A percentile compares a stretch with the other conserved stretches of the same genome.
Evolutionary conservation across 192 early-diverging fungal species (phyloP).

Genomic region (Chytriomyces sp.): DNA sequence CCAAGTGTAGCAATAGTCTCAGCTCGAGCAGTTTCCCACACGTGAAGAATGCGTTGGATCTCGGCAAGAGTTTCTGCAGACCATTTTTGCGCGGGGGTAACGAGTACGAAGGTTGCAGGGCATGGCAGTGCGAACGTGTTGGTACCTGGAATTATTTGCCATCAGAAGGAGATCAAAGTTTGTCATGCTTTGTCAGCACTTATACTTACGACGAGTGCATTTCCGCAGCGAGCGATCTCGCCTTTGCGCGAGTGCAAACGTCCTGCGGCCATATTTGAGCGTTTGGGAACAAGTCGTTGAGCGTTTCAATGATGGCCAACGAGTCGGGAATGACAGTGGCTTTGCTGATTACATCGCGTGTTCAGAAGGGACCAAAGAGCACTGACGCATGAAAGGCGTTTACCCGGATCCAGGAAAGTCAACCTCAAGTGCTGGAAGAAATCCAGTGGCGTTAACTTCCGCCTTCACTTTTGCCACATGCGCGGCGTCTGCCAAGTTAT

Average conservation of each 20-base stretch:
- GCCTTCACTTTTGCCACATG: background rate
- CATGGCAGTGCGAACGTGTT: background rate
- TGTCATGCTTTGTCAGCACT: background rate
- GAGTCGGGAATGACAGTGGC: constrained; percentile 14
- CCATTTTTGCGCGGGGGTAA: constrained; percentile 9
- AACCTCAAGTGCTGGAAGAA: constrained; percentile 10
- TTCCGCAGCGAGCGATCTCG: constrained; percentile 9
- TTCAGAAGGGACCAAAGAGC: too few species aligned
- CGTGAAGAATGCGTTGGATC: background rate
- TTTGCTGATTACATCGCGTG: too few species aligned
- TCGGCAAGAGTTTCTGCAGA: background rate
- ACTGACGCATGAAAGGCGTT: background rate
- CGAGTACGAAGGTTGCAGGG: constrained; percentile 25
- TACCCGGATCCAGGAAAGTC: constrained; percentile 3
- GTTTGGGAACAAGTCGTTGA: constrained; percentile 18
- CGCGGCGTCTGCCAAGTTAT: background rate
- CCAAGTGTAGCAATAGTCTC: background rate
- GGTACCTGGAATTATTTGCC: background rate
- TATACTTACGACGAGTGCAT: constrained; percentile 14
- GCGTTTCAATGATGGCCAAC: constrained; percentile 24
- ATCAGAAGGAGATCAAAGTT: background rate
- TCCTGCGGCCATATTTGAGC: constrained; percentile 7
- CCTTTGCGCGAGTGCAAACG: background rate
- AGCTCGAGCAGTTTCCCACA: constrained; percentile 14
- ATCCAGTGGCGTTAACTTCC: background rate